Percentiles rank a stretch among this genome's conserved stretches.
Evolutionary conservation across 2,329 filamentous ascomycete species (phyloP).

Genomic region (Aspergillus candidus): DNA sequence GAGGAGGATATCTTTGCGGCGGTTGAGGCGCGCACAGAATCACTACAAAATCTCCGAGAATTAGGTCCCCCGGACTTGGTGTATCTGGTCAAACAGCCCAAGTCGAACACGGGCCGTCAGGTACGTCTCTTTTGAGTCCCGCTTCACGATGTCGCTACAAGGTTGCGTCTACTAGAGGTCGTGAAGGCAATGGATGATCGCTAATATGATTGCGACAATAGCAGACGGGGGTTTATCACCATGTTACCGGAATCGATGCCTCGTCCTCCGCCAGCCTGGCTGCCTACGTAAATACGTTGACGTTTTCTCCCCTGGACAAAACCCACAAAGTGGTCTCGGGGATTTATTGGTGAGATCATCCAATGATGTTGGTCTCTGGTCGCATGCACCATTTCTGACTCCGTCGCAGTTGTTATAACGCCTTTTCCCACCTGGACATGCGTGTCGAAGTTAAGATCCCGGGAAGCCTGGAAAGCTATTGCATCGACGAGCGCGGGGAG

Average conservation of each 20-base stretch:
- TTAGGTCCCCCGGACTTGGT: slow-evolving; percentile 93
- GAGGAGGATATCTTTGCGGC: slow-evolving; percentile 79
- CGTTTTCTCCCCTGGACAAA: slow-evolving; percentile 79
- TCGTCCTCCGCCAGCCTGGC: slow-evolving; percentile 95
- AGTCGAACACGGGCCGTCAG: slow-evolving; percentile 54
- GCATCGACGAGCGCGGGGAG: slow-evolving; percentile 92
- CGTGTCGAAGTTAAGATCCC: slow-evolving; percentile 96
- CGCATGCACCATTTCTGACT: slow-evolving; percentile 10
- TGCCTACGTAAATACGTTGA: slow-evolving; percentile 96
- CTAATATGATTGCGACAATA: slow-evolving; percentile 7
- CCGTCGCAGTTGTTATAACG: slow-evolving; percentile 81
- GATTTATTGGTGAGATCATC: slow-evolving; percentile 69
- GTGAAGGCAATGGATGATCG: background rate
- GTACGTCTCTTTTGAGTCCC: slow-evolving; percentile 30
- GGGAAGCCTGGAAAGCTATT: slow-evolving; percentile 93
- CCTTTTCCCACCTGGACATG: slow-evolving; percentile 96
- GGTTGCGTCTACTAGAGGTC: too few relatives aligned
- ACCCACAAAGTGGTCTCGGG: slow-evolving; percentile 87
- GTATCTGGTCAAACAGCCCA: slow-evolving; percentile 76
- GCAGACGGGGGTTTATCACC: slow-evolving; percentile 89
- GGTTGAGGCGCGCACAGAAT: slow-evolving; percentile 87
- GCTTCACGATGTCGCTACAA: background rate
- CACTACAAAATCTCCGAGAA: slow-evolving; percentile 77
- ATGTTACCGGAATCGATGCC: slow-evolving; percentile 94
- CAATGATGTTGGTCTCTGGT: background rate